Percentiles rank a stretch among this genome's conserved stretches.
Conservation (phyloP, 106 monocot species). For the Platanthera guangdongensis region DNA sequence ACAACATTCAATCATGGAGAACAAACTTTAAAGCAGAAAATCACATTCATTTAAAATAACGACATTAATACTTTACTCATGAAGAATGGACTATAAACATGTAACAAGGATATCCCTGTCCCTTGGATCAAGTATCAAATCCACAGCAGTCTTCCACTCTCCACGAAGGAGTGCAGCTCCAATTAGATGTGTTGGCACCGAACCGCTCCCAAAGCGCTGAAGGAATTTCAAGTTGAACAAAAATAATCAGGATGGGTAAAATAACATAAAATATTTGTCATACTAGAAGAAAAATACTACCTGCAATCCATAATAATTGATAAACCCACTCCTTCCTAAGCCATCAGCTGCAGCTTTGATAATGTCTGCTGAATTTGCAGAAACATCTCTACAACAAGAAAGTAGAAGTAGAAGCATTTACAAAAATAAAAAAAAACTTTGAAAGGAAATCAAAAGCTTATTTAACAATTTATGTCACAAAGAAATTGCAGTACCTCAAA, state of each 20-base stretch:
- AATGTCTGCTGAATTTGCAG: conserved; percentile 67
- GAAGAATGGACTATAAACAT: neutral
- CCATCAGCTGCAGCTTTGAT: conserved; percentile 65
- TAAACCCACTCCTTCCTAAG: conserved; percentile 76
- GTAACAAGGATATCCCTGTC: conserved; percentile 92
- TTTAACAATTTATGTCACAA: neutral
- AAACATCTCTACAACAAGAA: conserved; percentile 49
- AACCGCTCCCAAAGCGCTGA: conserved; percentile 99
- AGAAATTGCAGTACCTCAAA: conserved; percentile 51
- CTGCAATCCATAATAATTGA: conserved; percentile 95
- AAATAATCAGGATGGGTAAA: neutral
- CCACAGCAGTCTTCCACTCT: conserved; percentile 76
- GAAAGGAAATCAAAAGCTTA: neutral
- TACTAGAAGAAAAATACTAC: conserved; percentile 19
- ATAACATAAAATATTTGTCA: neutral
- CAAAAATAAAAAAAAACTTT: neutral
- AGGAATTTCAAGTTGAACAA: conserved; percentile 12
- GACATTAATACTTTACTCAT: neutral
- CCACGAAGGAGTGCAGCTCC: conserved; percentile 89
- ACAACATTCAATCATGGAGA: conserved; percentile 36
- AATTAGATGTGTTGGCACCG: conserved; percentile 87
- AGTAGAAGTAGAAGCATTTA: neutral
- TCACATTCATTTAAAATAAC: neutral
- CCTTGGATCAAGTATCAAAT: conserved; percentile 92
- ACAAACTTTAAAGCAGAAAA: conserved; percentile 6